Evolutionary conservation across 2,329 filamentous ascomycete species (phyloP), one percentile per base, ranked within the genome.

Genomic region (Didymella pomorum): DNA sequence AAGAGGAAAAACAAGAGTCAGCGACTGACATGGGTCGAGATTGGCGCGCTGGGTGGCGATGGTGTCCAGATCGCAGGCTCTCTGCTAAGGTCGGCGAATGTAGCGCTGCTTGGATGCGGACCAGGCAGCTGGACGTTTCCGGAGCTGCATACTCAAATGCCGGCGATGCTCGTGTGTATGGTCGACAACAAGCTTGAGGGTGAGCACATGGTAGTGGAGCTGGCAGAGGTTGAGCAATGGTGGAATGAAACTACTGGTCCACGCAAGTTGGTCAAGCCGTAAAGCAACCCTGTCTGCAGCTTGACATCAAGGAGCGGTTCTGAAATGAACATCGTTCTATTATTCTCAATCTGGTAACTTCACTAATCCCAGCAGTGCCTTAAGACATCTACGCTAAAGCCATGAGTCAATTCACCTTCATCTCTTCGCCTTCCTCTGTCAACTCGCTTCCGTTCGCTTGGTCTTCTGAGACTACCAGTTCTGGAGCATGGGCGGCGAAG

Each of bases 11-110:
- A 65, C 31, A 61, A 60, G 26, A 63, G 39, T 14, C 60, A 66
- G 35, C 56, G 62, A 2, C 55, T 66, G 8, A 60, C 50, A 10
- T 68, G 64, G 63, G 52, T 66, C 7, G 44, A 66, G 42, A 66
- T 68, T 28, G 65, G 65, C 16, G 26, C 63, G 8, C 14, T 68
- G 28, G 60, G 52, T 23, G 65, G 65, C 5, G 31, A 52, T 12
- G 29, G 25, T 2, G 21, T 37, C n/a, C 20, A 14, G 10, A 18
- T 52, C 1, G 45, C 51, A n/a, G 51, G 42, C 4, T 31, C 43
- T 25, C 12, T 47, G 51, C 33, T 46, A 1, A 46, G 42, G 10
- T 41, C 37, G 29, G 51, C 51, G 9, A 53, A 53, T 31, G 23
- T 53, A 21, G n/a, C n/a, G 4, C n/a, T 53, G 2, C 3, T 53